Base-by-base conservation (phyloP, 345 rosid genomes). In the Microcos paniculata region DNA sequence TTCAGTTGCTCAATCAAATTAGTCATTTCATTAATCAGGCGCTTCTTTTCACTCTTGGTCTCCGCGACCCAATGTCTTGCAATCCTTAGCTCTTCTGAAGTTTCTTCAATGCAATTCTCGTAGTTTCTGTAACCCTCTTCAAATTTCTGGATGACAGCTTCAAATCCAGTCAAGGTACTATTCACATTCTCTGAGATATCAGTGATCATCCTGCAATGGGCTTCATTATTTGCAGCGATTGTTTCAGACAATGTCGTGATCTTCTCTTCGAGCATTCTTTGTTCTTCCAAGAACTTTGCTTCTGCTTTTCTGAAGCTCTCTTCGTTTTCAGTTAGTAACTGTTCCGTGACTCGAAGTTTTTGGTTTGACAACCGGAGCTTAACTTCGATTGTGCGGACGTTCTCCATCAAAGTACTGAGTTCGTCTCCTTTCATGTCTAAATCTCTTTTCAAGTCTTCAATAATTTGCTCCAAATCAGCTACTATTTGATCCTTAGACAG, bases 281-380 rank as follows among this genome's bases (percentile, higher is more conserved):
- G 91, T 77, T 96, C 88, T 87, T 90, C 88, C 76, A 73, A 78
- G 81, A 87, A 83, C 82, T 82, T 86, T 49, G 85, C 89, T 84
- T 90, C 97, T 21, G 88, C 87, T 75, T 83, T 83, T 83, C 84
- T 86, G 76, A 82, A 81, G 53, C 75, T 80, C 71, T 88, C 97
- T 85, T 93, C 99, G 74, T 78, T 90, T 89, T 93, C 97, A 1
- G 82, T 70, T 19, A 96, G 86, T 48, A 88, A 83, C 73, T 96
- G 98, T 21, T 96, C 97, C 1, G 97, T 90, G 78, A 93, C 84
- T 48, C 99, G 91, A 49, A 90, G 93, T 82, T 96, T 93, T 90
- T 96, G 98, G 88, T 90, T 96, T 13, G 98, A 93, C 72, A 96
- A 76, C 38, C 97, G 91, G 66, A 93, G 97, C 82, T 87, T 88